Evolutionary conservation across 768 basidiomycete genomes (phyloP).

Genomic region (Phylloporus arenicola): DNA sequence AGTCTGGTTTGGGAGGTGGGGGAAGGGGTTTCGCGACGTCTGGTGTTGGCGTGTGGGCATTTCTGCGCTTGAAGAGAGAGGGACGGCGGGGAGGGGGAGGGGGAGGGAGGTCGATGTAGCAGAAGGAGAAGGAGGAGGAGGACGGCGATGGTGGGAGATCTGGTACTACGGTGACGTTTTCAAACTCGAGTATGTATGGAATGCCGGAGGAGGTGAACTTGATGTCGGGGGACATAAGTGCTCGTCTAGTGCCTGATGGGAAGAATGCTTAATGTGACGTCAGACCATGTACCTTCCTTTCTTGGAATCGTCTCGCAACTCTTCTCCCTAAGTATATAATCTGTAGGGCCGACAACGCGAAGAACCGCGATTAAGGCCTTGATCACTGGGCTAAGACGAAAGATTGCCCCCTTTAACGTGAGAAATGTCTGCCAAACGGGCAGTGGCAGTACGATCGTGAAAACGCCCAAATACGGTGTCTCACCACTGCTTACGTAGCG

Average conservation of each 20-base stretch:
- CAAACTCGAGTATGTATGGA: slow-evolving; percentile 28
- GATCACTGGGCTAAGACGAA: too few relatives aligned
- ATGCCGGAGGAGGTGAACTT: slow-evolving; percentile 28
- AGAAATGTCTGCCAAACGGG: too few relatives aligned
- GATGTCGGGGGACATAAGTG: slow-evolving; percentile 7
- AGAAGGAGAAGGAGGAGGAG: slow-evolving; percentile 21
- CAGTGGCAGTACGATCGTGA: too few relatives aligned
- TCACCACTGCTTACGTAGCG: too few relatives aligned
- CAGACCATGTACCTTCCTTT: slow-evolving; percentile 28
- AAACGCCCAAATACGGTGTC: too few relatives aligned
- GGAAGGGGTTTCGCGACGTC: slow-evolving; percentile 17
- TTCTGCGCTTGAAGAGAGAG: slow-evolving; percentile 18
- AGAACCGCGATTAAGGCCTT: too few relatives aligned
- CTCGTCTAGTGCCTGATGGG: neutral
- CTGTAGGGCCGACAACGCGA: too few relatives aligned
- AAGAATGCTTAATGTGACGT: slow-evolving; percentile 19
- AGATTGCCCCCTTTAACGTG: too few relatives aligned
- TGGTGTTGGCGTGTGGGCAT: neutral
- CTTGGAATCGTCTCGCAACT: slow-evolving; percentile 10
- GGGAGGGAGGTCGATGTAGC: slow-evolving; percentile 20
- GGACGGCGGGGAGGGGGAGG: too few relatives aligned
- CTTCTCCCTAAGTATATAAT: slow-evolving; percentile 25
- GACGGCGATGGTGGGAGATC: slow-evolving; percentile 2
- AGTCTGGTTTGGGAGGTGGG: slow-evolving; percentile 8
- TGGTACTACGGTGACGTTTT: slow-evolving; percentile 20